Percentiles rank a stretch among this genome's conserved stretches.
These are phyloP conservation scores for Lasiodiplodia sp. DNA, from an alignment of 2,329 filamentous ascomycete species.

Conservation along the genomic window DNA sequence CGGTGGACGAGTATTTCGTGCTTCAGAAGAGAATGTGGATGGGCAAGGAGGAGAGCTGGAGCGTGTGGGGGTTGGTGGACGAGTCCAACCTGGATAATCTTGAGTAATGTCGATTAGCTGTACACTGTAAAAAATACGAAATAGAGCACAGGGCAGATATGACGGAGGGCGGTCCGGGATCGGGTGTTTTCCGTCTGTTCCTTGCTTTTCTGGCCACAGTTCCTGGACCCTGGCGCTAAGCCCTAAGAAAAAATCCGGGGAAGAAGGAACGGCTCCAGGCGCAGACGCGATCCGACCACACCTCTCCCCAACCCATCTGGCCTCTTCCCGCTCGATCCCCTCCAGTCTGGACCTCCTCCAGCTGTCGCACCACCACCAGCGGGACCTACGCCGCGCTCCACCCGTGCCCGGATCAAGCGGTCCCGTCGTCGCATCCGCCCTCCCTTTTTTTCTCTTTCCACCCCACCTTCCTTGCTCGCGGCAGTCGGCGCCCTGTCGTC, in stretches of 20 bases:
- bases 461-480: constrained; percentile 27
- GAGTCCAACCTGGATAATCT: constrained; percentile 52
- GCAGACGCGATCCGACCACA: constrained; percentile 10
- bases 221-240: constrained; percentile 21
- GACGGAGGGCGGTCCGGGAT: neutral
- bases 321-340: neutral
- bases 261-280: constrained; percentile 13
- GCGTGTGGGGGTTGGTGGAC: constrained; percentile 69
- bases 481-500: constrained; percentile 17
- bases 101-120: neutral
- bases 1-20: constrained; percentile 71
- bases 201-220: neutral
- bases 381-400: constrained; percentile 2
- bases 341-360: neutral
- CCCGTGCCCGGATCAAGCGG: neutral
- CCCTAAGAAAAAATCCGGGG: constrained; percentile 23
- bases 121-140: constrained; percentile 2
- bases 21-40: constrained; percentile 60
- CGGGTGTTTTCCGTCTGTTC: neutral
- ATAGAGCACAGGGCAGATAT: neutral
- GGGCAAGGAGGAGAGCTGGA: constrained; percentile 63
- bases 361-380: neutral
- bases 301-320: neutral
- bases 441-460: constrained; percentile 3
- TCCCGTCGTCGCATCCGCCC: constrained; percentile 3